A percentile compares a stretch with the other conserved stretches of the same genome.
These are phyloP conservation scores for Kwoniella newhampshirensis DNA, from an alignment of 768 basidiomycete genomes.

Conservation along the genomic window DNA sequence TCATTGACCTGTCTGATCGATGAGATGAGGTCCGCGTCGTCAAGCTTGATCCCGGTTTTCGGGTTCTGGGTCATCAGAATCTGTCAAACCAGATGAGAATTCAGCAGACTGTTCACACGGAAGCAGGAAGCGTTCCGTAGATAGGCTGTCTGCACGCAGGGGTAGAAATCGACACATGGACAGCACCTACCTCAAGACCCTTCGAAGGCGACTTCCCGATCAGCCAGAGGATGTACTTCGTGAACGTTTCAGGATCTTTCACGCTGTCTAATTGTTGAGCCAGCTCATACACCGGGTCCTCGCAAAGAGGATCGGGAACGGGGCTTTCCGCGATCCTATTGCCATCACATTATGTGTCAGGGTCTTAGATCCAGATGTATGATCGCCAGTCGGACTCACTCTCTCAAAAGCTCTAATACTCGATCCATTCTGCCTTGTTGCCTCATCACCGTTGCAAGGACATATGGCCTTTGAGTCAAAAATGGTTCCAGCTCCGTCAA, in stretches of 20 bases:
- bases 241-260: constrained; percentile 64
- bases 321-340: constrained; percentile 66
- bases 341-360: not conserved
- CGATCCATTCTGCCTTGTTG: constrained; percentile 63
- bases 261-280: constrained; percentile 62
- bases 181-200: constrained; percentile 65
- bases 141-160: not conserved
- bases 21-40: constrained; percentile 63
- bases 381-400: constrained; percentile 57
- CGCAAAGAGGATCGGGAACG: constrained; percentile 65
- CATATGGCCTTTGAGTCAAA: constrained; percentile 63
- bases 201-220: constrained; percentile 66
- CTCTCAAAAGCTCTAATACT: constrained; percentile 67
- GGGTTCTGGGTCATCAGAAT: constrained; percentile 63
- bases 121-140: not conserved
- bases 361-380: not conserved
- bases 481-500: constrained; percentile 66
- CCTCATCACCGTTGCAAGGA: constrained; percentile 64
- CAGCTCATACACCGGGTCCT: constrained; percentile 66
- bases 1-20: constrained; percentile 63
- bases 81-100: constrained; percentile 53
- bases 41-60: constrained; percentile 63
- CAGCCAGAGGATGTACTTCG: constrained; percentile 80
- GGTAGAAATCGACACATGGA: constrained; percentile 1
- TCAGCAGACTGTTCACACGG: too few species aligned